Evolutionary conservation across 495 filamentous ascomycete genomes (phyloP).

Genomic region (Viridothelium virens): DNA sequence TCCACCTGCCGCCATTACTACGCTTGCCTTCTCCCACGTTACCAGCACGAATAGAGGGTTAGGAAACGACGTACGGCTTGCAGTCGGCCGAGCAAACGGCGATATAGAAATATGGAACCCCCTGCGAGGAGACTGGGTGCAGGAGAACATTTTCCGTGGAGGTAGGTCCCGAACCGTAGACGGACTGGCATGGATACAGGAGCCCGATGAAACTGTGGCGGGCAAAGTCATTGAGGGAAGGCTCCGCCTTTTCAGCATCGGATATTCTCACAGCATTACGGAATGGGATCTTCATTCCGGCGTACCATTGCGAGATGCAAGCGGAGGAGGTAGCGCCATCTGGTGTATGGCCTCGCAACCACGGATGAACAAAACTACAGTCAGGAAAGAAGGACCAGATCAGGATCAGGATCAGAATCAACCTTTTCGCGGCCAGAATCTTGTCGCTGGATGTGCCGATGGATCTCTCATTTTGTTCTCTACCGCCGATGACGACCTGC

Average conservation of each 20-base stretch:
- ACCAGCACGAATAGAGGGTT: constrained; percentile 43
- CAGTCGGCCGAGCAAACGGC: constrained; percentile 87
- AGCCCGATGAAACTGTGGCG: constrained; percentile 55
- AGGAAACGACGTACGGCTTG: constrained; percentile 60
- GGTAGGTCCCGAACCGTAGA: constrained; percentile 84
- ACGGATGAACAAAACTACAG: constrained; percentile 34
- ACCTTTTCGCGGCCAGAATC: constrained; percentile 50
- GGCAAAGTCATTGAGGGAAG: constrained; percentile 58
- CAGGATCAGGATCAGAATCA: constrained; percentile 34
- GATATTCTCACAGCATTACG: constrained; percentile 82
- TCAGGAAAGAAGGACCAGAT: constrained; percentile 30
- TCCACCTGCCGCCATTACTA: constrained; percentile 85
- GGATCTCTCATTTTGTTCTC: constrained; percentile 79
- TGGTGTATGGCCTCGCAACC: constrained; percentile 96
- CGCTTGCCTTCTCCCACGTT: constrained; percentile 84
- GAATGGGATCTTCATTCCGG: constrained; percentile 88
- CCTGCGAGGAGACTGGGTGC: constrained; percentile 72
- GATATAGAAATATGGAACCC: constrained; percentile 99
- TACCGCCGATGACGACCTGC: constrained; percentile 71
- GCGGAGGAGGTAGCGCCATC: constrained; percentile 89
- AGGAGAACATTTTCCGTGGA: constrained; percentile 76
- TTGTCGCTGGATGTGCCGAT: constrained; percentile 87
- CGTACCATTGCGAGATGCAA: constrained; percentile 66
- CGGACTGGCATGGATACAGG: constrained; percentile 86
- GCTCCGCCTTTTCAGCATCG: constrained; percentile 90